Percentiles rank a stretch among this genome's conserved stretches.
Conservation (phyloP, 176 grass and related monocot genomes). For the Eragrostis curvula region DNA sequence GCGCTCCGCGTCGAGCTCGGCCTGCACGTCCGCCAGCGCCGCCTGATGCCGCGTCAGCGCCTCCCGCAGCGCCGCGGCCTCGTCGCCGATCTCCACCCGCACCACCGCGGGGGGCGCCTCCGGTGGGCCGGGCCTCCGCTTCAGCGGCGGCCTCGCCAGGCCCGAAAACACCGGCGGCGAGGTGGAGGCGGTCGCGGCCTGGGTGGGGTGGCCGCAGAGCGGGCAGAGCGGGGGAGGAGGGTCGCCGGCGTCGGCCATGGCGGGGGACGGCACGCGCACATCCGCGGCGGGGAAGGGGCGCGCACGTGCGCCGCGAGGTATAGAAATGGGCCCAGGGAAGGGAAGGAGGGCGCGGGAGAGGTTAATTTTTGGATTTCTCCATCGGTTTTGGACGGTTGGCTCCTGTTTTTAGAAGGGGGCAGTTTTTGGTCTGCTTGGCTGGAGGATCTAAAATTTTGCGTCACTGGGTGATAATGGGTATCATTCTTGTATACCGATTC, state of each 20-base stretch:
- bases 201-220: constrained; percentile 40
- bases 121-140: constrained; percentile 4
- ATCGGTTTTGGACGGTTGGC: neutral
- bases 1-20: constrained; percentile 72
- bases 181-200: neutral
- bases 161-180: neutral
- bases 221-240: constrained; percentile 40
- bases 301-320: constrained; percentile 12
- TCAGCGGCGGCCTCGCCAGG: constrained; percentile 10
- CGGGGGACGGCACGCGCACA: constrained; percentile 12
- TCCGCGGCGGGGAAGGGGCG: constrained; percentile 25
- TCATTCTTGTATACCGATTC: too few relatives aligned
- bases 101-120: constrained; percentile 46
- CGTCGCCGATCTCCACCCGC: constrained; percentile 53
- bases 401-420: constrained; percentile 3
- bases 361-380: constrained; percentile 4
- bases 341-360: neutral
- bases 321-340: neutral
- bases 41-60: constrained; percentile 48
- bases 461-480: too few relatives aligned
- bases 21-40: constrained; percentile 42
- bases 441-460: too few relatives aligned
- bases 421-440: neutral
- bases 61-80: constrained; percentile 49
- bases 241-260: constrained; percentile 37